These are phyloP conservation scores for Tetrahymena borealis DNA, from an alignment of 73 alveolate genomes.

Conservation along the genomic window DNA sequence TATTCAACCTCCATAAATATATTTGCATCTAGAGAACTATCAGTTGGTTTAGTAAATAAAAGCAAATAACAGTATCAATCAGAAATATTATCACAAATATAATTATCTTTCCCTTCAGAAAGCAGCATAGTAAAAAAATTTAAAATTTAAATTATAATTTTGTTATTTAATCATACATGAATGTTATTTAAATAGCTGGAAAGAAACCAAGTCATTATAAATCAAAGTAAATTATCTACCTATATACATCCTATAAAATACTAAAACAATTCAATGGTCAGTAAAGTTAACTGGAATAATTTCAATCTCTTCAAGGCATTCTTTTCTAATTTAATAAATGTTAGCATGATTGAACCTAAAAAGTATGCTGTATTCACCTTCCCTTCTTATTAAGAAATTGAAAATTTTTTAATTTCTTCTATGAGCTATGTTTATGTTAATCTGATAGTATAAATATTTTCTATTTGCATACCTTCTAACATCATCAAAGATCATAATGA, in stretches of 20 bases:
- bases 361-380: neutral
- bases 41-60: neutral
- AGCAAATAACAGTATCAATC: neutral
- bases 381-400: neutral
- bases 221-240: neutral
- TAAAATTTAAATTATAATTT: neutral
- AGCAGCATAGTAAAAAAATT: neutral
- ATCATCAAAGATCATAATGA: neutral
- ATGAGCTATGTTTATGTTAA: neutral
- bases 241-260: neutral
- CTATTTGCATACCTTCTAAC: neutral
- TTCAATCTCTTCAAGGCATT: neutral
- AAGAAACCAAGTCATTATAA: neutral
- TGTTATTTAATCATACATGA: neutral
- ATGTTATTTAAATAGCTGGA: neutral
- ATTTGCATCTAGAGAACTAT: neutral
- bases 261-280: neutral
- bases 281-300: neutral
- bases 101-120: neutral
- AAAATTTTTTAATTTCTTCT: neutral
- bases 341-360: neutral
- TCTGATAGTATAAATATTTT: neutral
- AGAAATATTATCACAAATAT: neutral
- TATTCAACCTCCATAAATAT: neutral
- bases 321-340: neutral